Percentiles rank a stretch among this genome's conserved stretches.
These are phyloP conservation scores for Emericellopsis atlantica DNA, from an alignment of 2,329 filamentous ascomycete species.

Conservation along the genomic window DNA sequence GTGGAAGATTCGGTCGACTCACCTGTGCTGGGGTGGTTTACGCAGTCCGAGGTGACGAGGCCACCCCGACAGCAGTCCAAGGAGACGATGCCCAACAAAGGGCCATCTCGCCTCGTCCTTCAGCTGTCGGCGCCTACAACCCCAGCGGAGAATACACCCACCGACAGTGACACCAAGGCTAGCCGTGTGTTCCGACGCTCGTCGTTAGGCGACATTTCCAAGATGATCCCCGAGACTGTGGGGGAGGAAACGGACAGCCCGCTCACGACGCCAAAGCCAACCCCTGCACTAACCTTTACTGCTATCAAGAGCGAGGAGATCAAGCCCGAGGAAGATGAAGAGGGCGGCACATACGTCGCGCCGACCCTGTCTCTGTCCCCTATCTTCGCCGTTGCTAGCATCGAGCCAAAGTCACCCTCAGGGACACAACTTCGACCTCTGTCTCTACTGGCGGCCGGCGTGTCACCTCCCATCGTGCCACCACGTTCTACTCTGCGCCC, in stretches of 20 bases:
- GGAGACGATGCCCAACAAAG: neutral
- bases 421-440: constrained; percentile 1
- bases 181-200: neutral
- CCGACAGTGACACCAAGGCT: neutral
- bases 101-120: neutral
- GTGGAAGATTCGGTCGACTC: constrained; percentile 1
- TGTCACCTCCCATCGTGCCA: neutral
- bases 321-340: neutral
- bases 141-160: neutral
- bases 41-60: neutral
- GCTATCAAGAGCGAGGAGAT: constrained; percentile 1
- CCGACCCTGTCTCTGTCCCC: constrained; percentile 1
- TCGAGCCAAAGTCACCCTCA: neutral
- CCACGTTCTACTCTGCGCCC: neutral
- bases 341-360: neutral
- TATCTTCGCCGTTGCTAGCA: constrained; percentile 2
- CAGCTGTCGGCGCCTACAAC: neutral
- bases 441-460: neutral
- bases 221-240: constrained; percentile 2
- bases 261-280: neutral
- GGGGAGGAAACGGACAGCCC: neutral
- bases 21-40: constrained; percentile 3
- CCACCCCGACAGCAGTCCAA: neutral
- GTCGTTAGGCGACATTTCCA: neutral
- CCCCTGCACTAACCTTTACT: neutral